These are phyloP conservation scores for Dalechampia spathulata DNA, from an alignment of 441 rosid species.

Conservation along the genomic window DNA sequence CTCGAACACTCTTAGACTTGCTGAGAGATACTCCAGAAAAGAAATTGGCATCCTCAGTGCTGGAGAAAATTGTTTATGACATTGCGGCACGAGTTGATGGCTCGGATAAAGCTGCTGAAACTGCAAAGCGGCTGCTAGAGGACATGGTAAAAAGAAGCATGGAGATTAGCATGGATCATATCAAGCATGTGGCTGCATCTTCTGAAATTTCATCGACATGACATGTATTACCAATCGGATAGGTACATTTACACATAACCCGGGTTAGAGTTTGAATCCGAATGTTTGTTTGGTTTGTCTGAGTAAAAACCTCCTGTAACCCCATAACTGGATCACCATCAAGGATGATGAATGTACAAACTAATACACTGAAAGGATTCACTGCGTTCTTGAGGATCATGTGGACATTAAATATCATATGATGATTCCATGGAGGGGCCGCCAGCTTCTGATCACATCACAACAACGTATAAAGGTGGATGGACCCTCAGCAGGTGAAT, in stretches of 20 bases:
- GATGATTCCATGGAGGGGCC: too few relatives aligned
- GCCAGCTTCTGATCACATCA: too few relatives aligned
- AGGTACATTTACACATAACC: constrained; percentile 9
- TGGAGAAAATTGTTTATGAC: constrained; percentile 56
- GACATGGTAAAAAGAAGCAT: constrained; percentile 76
- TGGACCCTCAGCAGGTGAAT: too few relatives aligned
- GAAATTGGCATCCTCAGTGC: constrained; percentile 43
- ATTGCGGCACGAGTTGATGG: constrained; percentile 58
- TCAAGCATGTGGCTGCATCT: constrained; percentile 33
- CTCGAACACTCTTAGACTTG: constrained; percentile 55
- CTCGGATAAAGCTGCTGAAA: constrained; percentile 60
- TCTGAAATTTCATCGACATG: constrained; percentile 26
- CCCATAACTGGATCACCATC: constrained; percentile 14
- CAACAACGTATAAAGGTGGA: too few relatives aligned
- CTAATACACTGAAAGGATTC: constrained; percentile 16
- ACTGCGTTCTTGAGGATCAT: constrained; percentile 16
- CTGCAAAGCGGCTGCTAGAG: constrained; percentile 57
- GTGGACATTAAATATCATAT: too few relatives aligned
- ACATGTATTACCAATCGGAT: neutral
- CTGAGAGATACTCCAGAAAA: constrained; percentile 68
- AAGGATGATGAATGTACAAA: constrained; percentile 15
- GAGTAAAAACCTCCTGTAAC: constrained; percentile 16
- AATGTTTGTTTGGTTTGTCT: constrained; percentile 17
- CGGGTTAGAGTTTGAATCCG: constrained; percentile 19
- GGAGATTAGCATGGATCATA: constrained; percentile 47